These are phyloP conservation scores for Cladophialophora immunda DNA, from an alignment of 2,329 filamentous ascomycete species.

Conservation along the genomic window DNA sequence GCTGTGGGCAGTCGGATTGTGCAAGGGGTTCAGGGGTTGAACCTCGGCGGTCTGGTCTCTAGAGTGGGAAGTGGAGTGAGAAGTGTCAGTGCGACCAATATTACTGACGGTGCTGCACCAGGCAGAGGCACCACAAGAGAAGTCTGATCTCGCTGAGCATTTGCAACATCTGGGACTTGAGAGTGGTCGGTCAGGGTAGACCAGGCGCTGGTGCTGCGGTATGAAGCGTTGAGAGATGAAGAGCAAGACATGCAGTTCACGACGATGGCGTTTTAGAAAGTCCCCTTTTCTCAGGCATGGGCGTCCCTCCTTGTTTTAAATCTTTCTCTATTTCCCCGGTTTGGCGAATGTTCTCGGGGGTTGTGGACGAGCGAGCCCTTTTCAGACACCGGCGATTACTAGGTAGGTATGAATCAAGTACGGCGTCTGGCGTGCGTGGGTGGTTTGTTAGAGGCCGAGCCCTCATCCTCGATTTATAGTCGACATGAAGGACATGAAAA, in stretches of 20 bases:
- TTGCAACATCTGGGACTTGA: not conserved
- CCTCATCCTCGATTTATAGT: no score
- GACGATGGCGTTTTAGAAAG: not conserved
- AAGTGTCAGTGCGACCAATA: slow-evolving; percentile 7
- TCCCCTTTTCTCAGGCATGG: not conserved
- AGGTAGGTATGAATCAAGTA: no score
- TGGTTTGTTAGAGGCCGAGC: no score
- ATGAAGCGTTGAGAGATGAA: not conserved
- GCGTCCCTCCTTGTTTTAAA: not conserved
- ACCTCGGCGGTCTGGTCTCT: slow-evolving; percentile 64
- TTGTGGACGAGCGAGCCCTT: not conserved
- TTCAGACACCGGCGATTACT: not conserved
- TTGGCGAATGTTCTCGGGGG: not conserved
- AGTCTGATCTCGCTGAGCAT: not conserved
- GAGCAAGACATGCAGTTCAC: not conserved
- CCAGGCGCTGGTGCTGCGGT: not conserved
- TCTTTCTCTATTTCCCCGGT: not conserved
- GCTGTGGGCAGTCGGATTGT: slow-evolving; percentile 91
- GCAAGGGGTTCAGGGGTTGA: slow-evolving; percentile 82
- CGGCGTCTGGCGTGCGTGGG: no score
- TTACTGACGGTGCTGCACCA: not conserved
- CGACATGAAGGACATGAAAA: no score
- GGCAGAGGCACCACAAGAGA: slow-evolving; percentile 1
- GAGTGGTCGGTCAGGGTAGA: not conserved
- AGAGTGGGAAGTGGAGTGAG: slow-evolving; percentile 31